These are phyloP conservation scores for Austroboletus festivus DNA, from an alignment of 768 basidiomycete species.

Conservation along the genomic window DNA sequence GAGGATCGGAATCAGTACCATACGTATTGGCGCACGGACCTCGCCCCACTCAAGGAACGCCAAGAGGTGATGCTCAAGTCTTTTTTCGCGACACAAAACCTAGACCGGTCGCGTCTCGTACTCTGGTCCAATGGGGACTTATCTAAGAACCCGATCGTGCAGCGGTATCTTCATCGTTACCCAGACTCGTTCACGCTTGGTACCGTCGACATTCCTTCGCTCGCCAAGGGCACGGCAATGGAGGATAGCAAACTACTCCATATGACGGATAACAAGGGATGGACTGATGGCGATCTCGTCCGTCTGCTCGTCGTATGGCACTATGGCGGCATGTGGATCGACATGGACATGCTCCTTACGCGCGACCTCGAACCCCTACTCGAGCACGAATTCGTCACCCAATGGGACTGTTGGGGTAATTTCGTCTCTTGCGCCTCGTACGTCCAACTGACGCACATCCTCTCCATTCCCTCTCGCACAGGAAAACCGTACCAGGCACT, in stretches of 20 bases:
- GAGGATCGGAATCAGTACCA: constrained; percentile 69
- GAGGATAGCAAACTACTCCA: constrained; percentile 58
- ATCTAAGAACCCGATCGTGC: constrained; percentile 51
- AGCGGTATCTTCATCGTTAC: constrained; percentile 56
- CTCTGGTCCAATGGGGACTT: constrained; percentile 92
- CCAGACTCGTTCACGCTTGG: constrained; percentile 70
- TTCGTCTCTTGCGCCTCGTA: background rate
- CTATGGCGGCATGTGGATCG: constrained; percentile 92
- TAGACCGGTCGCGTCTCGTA: constrained; percentile 61
- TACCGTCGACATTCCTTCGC: constrained; percentile 58
- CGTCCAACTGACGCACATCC: constrained; percentile 2
- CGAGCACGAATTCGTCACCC: constrained; percentile 94
- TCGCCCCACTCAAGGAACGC: constrained; percentile 70
- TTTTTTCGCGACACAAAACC: constrained; percentile 89
- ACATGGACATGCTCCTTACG: constrained; percentile 94
- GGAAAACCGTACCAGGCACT: constrained; percentile 74
- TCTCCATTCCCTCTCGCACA: constrained; percentile 23
- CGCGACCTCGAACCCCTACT: constrained; percentile 80
- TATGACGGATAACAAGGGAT: constrained; percentile 73
- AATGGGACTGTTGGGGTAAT: constrained; percentile 97
- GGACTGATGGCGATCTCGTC: constrained; percentile 95
- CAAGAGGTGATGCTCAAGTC: constrained; percentile 91
- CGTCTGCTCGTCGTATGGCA: constrained; percentile 84
- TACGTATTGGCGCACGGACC: constrained; percentile 92
- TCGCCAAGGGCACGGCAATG: constrained; percentile 78